Base-by-base conservation (phyloP, 805 yeast species). In the Candida tibetensis region DNA sequence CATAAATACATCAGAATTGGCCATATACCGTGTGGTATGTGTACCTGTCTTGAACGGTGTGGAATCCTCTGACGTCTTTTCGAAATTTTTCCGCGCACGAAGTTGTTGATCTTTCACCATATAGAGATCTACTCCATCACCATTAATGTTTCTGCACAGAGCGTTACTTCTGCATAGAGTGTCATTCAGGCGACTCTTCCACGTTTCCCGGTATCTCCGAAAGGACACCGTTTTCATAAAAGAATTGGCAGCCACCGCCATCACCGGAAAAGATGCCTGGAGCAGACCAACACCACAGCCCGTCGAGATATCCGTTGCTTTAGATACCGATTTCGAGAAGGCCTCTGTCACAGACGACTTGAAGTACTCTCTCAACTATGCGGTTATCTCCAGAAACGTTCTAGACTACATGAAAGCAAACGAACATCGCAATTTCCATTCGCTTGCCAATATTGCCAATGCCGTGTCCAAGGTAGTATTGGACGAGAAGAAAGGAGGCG, bases 321-420 rank as follows among this genome's bases (percentile, higher is more conserved):
- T 86, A 44, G 64, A 65, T 23, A 85, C 95, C 0, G 79, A 81
- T 50, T 83, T 90, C 51, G 68, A 74, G 17, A 66, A 74, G 39
- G 90, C 96, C n/a, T 79, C 91, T n/a, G 61, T 64, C 9, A 77
- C 81, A 0, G 98, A 91, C 61, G 91, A 90, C 53, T 70, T 91
- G 49, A 76, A 78, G 42, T 79, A 84, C 52, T 84, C 96, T 4
- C 74, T 91, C 46, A 91, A 91, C 60, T 91, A 91, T 60, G 97
- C 96, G 2, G 89, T 81, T 4, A 73, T 91, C 4, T 78, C 91
- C 3, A 69, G 87, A 35, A 76, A 77, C 28, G 64, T 91, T n/a
- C 58, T 75, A 28, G 66, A 70, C 4, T 74, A 62, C 46, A 75
- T 85, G 45, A 74, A 69, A 28, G 36, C 55, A 4, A 58, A 70